Percentiles rank a stretch among this genome's conserved stretches.
Conservation (phyloP, 164 flowering plant genomes). For the Buxus sempervirens region DNA sequence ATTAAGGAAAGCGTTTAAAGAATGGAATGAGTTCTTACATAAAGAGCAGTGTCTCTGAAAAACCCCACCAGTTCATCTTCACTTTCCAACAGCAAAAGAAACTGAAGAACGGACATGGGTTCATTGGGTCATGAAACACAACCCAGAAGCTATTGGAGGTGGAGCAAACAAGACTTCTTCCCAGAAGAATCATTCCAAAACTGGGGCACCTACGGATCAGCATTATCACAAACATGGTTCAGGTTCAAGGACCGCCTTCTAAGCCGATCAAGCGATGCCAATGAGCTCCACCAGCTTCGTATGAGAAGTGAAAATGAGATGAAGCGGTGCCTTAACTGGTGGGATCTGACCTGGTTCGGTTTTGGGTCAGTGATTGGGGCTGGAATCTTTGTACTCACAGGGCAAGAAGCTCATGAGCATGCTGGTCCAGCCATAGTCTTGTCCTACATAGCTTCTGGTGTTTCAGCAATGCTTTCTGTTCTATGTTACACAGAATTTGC, state of each 20-base stretch:
- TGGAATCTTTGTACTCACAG: conserved; percentile 66
- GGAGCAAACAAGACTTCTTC: conserved; percentile 59
- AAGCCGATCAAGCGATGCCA: conserved; percentile 45
- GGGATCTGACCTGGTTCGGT: conserved; percentile 70
- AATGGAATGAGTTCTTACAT: neutral
- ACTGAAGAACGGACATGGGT: conserved; percentile 11
- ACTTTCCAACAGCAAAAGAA: neutral
- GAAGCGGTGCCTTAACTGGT: conserved; percentile 62
- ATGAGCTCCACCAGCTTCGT: conserved; percentile 34
- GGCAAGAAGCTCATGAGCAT: conserved; percentile 49
- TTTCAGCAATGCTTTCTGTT: conserved; percentile 73
- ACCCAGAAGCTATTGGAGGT: conserved; percentile 48
- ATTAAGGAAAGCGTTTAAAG: no score
- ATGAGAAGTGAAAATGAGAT: conserved; percentile 50
- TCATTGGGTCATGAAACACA: conserved; percentile 9
- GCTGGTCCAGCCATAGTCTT: conserved; percentile 70
- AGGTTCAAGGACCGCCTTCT: conserved; percentile 44
- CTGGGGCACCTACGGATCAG: conserved; percentile 37
- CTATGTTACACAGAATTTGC: conserved; percentile 78
- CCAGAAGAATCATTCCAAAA: conserved; percentile 60
- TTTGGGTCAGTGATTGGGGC: conserved; percentile 63
- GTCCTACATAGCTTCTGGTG: conserved; percentile 58
- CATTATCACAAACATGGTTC: conserved; percentile 31
- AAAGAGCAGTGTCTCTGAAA: neutral
- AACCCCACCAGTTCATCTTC: neutral